Evolutionary conservation across 139 green algal species (phyloP).

Genomic region (Chlorella sp.): DNA sequence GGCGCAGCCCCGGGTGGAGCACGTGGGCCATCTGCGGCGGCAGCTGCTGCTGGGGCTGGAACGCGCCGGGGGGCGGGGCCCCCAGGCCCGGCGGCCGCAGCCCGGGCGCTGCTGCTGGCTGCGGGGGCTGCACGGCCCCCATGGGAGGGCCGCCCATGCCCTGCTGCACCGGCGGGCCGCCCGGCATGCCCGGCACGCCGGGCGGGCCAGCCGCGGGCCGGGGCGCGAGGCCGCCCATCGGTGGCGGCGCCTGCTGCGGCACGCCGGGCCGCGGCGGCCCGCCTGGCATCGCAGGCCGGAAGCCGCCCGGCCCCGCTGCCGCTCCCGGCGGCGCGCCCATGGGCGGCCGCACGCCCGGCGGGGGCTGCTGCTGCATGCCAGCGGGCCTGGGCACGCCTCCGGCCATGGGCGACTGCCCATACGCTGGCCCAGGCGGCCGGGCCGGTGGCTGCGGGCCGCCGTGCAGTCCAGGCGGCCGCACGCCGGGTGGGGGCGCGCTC

Average conservation of each 20-base stretch:
- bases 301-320: not conserved
- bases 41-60: not conserved
- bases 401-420: no score
- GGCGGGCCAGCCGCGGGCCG: not conserved
- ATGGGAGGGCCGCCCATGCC: conserved; percentile 1
- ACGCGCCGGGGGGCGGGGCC: not conserved
- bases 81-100: no score
- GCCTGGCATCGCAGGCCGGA: conserved; percentile 9
- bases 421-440: no score
- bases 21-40: not conserved
- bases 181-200: conserved; percentile 2
- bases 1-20: not conserved
- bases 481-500: no score
- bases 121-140: not conserved
- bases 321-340: not conserved
- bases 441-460: no score
- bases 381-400: not conserved
- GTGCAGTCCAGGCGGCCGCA: no score
- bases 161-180: not conserved
- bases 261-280: not conserved
- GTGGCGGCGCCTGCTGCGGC: not conserved
- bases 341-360: not conserved
- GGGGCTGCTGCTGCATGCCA: conserved; percentile 8
- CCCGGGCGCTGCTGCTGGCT: not conserved
- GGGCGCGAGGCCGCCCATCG: not conserved